Conservation (phyloP, 148 eudicot genomes). For the Vaccinium darrowii region DNA sequence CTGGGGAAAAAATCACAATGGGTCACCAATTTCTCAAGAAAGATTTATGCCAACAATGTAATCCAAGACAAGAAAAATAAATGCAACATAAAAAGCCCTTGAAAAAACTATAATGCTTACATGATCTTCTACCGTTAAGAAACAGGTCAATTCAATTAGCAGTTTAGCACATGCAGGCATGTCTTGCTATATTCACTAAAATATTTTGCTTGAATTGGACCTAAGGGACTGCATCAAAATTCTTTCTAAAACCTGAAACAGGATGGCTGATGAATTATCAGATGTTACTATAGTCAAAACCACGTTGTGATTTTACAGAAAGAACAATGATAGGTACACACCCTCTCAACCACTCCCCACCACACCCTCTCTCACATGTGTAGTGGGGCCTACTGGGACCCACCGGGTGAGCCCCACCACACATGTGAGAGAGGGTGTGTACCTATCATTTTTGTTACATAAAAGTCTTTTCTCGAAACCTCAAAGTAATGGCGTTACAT, state of each 20-base stretch:
- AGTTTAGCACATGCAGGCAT: not conserved
- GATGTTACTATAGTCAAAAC: too few species aligned
- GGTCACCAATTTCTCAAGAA: too few species aligned
- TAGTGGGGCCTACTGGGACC: too few species aligned
- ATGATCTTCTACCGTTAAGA: not conserved
- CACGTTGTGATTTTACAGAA: not conserved
- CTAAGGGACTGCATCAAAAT: not conserved
- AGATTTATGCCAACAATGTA: not conserved
- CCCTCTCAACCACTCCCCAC: too few species aligned
- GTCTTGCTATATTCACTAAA: not conserved
- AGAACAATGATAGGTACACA: too few species aligned
- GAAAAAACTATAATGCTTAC: not conserved
- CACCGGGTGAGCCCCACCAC: too few species aligned
- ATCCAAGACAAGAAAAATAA: constrained; percentile 5
- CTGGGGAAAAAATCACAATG: constrained; percentile 27
- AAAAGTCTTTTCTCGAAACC: not conserved
- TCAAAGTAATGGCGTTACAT: not conserved
- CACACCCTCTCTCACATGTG: too few species aligned
- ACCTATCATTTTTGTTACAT: too few species aligned
- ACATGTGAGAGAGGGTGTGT: too few species aligned
- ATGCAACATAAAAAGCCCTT: not conserved
- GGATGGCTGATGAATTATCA: not conserved
- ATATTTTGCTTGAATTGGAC: not conserved
- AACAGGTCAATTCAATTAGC: not conserved
- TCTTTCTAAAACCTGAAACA: not conserved